phyloP scores from a whole-genome alignment of 352 stramenopile genomes.

The Pythium grandisporangium region DNA sequence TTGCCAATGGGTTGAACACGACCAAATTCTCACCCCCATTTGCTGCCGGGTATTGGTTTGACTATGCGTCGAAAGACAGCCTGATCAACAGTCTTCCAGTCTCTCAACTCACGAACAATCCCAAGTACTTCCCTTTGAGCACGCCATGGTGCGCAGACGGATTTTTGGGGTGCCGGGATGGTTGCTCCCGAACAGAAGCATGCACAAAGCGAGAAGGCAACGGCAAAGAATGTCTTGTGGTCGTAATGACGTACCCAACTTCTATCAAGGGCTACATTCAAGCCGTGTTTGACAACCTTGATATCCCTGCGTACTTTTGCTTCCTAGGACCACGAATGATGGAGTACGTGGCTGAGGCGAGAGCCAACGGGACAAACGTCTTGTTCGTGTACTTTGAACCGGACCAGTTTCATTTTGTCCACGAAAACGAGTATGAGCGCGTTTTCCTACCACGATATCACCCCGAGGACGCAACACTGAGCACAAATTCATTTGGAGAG shows the following conservation, averaged over 20 bases:
- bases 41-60: too few species aligned
- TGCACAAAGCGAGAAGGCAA: constrained; percentile 20
- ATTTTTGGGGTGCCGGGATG: constrained; percentile 24
- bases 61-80: too few species aligned
- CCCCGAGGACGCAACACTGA: constrained; percentile 8
- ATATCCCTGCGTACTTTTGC: constrained; percentile 30
- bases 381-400: constrained; percentile 47
- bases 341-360: constrained; percentile 16
- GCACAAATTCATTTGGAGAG: constrained; percentile 31
- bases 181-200: constrained; percentile 30
- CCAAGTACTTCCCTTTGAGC: constrained; percentile 18
- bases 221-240: constrained; percentile 25
- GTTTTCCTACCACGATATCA: constrained; percentile 26
- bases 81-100: too few species aligned
- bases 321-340: constrained; percentile 20
- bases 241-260: constrained; percentile 24
- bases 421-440: constrained; percentile 18
- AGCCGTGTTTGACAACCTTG: constrained; percentile 25
- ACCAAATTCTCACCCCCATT: too few species aligned
- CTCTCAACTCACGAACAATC: too few species aligned
- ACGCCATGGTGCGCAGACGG: constrained; percentile 14
- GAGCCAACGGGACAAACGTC: constrained; percentile 17
- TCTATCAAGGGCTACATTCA: constrained; percentile 32
- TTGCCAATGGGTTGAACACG: too few species aligned
- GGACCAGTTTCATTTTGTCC: constrained; percentile 23